Conservation (phyloP, 495 filamentous ascomycete species). For the Talaromyces trachyspermus region DNA sequence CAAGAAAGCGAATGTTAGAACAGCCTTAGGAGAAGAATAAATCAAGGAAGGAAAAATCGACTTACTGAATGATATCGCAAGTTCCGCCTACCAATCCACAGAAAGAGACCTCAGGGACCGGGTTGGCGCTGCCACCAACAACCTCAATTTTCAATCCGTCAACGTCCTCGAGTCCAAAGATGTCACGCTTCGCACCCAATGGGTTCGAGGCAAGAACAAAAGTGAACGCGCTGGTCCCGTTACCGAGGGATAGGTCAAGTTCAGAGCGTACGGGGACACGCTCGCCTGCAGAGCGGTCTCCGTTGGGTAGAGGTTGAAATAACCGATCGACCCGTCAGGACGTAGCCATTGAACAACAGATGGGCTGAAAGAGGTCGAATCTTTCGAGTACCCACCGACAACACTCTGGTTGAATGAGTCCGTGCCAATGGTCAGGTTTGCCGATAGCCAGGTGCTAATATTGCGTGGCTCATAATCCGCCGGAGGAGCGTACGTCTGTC, state of each 20-base stretch:
- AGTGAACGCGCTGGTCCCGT: constrained; percentile 10
- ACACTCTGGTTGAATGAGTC: constrained; percentile 29
- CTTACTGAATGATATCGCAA: constrained; percentile 7
- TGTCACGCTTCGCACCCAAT: constrained; percentile 10
- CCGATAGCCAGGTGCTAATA: constrained; percentile 30
- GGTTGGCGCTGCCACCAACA: not conserved
- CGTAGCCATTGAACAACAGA: constrained; percentile 34
- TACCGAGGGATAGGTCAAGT: constrained; percentile 32
- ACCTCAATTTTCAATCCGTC: constrained; percentile 19
- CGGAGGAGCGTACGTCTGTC: constrained; percentile 30
- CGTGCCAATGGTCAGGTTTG: constrained; percentile 32
- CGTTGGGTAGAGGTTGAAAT: constrained; percentile 19
- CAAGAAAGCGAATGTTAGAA: constrained; percentile 8
- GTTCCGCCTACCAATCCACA: constrained; percentile 2
- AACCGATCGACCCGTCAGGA: constrained; percentile 13
- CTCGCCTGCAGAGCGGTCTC: constrained; percentile 25
- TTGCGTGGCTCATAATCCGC: constrained; percentile 32
- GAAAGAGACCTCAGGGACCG: not conserved
- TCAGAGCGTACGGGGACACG: constrained; percentile 20
- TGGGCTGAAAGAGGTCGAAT: constrained; percentile 28
- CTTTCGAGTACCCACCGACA: constrained; percentile 28
- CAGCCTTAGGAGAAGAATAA: not conserved
- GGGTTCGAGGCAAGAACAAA: constrained; percentile 9
- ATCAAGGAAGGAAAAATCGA: not conserved
- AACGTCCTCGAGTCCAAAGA: constrained; percentile 20